These are phyloP conservation scores for Hypoxylon lienhwacheense DNA, from an alignment of 495 filamentous ascomycete genomes.

Conservation along the genomic window DNA sequence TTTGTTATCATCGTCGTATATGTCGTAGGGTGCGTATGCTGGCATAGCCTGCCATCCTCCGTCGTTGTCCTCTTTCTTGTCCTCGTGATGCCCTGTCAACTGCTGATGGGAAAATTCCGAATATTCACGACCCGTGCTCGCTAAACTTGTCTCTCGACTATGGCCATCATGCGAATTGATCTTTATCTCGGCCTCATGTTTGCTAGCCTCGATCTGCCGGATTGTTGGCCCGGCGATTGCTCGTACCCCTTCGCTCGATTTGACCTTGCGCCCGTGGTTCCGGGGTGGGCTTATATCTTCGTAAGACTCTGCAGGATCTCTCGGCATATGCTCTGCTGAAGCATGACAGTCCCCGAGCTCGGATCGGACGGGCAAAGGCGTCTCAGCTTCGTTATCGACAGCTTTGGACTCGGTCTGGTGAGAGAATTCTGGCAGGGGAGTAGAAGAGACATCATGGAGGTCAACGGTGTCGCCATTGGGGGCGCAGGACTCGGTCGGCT, in stretches of 20 bases:
- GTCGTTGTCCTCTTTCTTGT: slow-evolving; percentile 56
- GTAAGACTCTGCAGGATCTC: slow-evolving; percentile 13
- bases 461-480: slow-evolving; percentile 39
- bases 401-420: slow-evolving; percentile 15
- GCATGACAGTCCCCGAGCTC: slow-evolving; percentile 9
- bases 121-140: slow-evolving; percentile 42
- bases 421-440: slow-evolving; percentile 29
- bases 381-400: slow-evolving; percentile 28
- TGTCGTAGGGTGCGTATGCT: slow-evolving; percentile 84
- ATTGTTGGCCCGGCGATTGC: slow-evolving; percentile 38
- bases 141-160: slow-evolving; percentile 37
- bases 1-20: slow-evolving; percentile 91
- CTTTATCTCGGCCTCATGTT: slow-evolving; percentile 28
- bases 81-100: slow-evolving; percentile 58
- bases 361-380: slow-evolving; percentile 25
- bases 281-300: slow-evolving; percentile 11
- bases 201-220: slow-evolving; percentile 33
- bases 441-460: slow-evolving; percentile 48
- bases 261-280: slow-evolving; percentile 21
- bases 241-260: slow-evolving; percentile 26
- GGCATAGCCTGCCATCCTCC: slow-evolving; percentile 92
- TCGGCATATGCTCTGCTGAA: slow-evolving; percentile 9
- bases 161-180: slow-evolving; percentile 22
- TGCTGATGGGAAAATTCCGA: slow-evolving; percentile 95
- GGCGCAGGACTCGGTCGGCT: slow-evolving; percentile 9